Evolutionary conservation across 345 rosid genomes (phyloP).

Genomic region (Adansonia digitata): DNA sequence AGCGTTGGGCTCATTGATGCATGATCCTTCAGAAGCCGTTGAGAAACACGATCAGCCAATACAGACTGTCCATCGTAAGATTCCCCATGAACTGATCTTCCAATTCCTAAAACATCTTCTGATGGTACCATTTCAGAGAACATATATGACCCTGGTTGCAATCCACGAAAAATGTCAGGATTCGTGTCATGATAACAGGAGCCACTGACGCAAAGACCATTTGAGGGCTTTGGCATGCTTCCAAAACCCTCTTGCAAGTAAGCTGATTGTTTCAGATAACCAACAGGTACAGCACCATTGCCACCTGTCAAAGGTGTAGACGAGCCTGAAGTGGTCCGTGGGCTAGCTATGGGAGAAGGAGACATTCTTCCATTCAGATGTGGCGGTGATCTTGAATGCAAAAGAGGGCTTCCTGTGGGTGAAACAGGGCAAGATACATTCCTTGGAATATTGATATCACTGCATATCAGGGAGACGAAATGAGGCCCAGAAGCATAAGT

Average conservation of each 20-base stretch:
- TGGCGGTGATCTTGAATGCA: conserved; percentile 47
- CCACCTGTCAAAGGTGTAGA: conserved; percentile 59
- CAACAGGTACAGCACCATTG: conserved; percentile 44
- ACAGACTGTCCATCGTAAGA: conserved; percentile 45
- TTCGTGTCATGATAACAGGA: conserved; percentile 36
- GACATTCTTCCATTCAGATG: conserved; percentile 55
- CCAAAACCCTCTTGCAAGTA: conserved; percentile 46
- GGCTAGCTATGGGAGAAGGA: conserved; percentile 62
- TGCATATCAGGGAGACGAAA: conserved; percentile 22
- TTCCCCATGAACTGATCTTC: conserved; percentile 30
- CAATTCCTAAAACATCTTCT: conserved; percentile 35
- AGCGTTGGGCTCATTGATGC: conserved; percentile 33
- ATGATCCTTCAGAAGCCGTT: conserved; percentile 48
- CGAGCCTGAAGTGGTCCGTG: conserved; percentile 51
- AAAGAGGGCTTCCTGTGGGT: conserved; percentile 59
- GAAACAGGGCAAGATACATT: conserved; percentile 61
- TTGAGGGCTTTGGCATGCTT: conserved; percentile 33
- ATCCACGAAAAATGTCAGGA: conserved; percentile 40
- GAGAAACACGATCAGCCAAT: conserved; percentile 52
- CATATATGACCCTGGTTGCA: conserved; percentile 38
- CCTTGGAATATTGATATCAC: conserved; percentile 43
- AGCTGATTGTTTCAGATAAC: conserved; percentile 35
- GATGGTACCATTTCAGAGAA: conserved; percentile 33
- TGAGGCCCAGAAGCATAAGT: conserved; percentile 2
- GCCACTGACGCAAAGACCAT: conserved; percentile 27